phyloP scores from a whole-genome alignment of 805 yeast genomes.

The Candida pseudoglaebosa region DNA sequence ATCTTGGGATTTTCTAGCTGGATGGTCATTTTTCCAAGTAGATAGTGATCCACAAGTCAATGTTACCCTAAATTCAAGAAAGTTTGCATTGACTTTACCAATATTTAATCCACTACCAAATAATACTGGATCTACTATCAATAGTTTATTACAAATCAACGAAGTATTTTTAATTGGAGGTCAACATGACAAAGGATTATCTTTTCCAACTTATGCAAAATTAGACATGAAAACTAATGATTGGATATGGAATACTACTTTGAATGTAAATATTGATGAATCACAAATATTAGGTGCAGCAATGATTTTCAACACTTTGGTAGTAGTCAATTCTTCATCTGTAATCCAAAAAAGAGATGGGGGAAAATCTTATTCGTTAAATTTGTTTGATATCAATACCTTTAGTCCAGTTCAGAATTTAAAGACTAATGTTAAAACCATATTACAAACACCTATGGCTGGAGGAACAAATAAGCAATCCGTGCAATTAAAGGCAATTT shows the following conservation, averaged over 20 bases:
- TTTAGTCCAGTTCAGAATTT: slow-evolving; percentile 29
- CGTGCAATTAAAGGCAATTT: slow-evolving; percentile 24
- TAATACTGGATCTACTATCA: slow-evolving; percentile 22
- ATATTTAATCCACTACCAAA: slow-evolving; percentile 33
- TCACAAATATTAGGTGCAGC: slow-evolving; percentile 46
- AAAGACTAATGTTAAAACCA: slow-evolving; percentile 10
- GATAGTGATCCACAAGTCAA: slow-evolving; percentile 20
- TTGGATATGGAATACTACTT: slow-evolving; percentile 37
- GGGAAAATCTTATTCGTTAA: slow-evolving; percentile 24
- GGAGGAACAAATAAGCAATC: background rate
- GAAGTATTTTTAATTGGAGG: slow-evolving; percentile 64
- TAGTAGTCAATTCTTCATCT: slow-evolving; percentile 33
- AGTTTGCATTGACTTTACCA: slow-evolving; percentile 51
- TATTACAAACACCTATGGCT: background rate
- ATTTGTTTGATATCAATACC: slow-evolving; percentile 38
- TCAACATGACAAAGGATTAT: slow-evolving; percentile 13
- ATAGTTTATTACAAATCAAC: slow-evolving; percentile 29
- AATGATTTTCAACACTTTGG: slow-evolving; percentile 46
- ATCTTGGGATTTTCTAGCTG: slow-evolving; percentile 60
- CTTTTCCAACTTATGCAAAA: slow-evolving; percentile 38
- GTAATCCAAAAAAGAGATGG: slow-evolving; percentile 17
- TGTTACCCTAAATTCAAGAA: slow-evolving; percentile 48
- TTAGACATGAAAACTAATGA: slow-evolving; percentile 29
- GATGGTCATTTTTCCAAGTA: slow-evolving; percentile 56
- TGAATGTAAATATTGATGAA: slow-evolving; percentile 12